Conservation (phyloP, 257 asterid species). For the Solanum tarapatanum region DNA sequence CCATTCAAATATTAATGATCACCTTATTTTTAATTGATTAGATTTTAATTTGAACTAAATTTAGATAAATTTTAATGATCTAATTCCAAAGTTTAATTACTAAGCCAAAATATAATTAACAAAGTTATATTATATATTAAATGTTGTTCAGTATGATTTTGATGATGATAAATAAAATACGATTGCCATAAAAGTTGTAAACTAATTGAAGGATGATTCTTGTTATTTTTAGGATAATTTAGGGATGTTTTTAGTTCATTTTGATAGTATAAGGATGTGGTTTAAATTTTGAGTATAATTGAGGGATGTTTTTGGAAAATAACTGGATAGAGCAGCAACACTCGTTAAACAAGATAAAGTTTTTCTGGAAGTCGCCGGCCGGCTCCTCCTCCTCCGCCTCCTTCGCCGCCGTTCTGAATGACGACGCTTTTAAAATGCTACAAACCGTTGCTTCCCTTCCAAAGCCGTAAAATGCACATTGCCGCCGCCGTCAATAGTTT, state of each 20-base stretch:
- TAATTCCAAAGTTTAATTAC: background rate
- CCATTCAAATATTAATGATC: background rate
- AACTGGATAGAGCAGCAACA: background rate
- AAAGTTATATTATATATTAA: too few relatives aligned
- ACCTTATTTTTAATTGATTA: too few relatives aligned
- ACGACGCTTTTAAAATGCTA: slow-evolving; percentile 29
- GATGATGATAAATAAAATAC: background rate
- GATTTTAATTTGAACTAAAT: too few relatives aligned
- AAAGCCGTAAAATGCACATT: background rate
- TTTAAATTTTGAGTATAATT: too few relatives aligned
- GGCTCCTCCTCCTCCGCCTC: background rate
- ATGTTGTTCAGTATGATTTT: too few relatives aligned
- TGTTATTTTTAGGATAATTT: background rate
- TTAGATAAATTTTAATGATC: background rate
- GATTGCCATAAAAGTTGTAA: too few relatives aligned
- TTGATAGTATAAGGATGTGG: background rate
- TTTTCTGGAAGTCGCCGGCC: background rate
- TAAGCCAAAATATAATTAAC: background rate
- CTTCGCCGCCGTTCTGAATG: background rate
- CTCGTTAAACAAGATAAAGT: background rate
- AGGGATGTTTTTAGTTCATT: background rate
- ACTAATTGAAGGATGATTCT: background rate
- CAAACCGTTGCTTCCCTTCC: slow-evolving; percentile 25
- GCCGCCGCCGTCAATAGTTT: background rate
- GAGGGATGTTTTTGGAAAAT: background rate